Conservation (phyloP, 179 eudicot species). For the Heliamphora pulchella region DNA sequence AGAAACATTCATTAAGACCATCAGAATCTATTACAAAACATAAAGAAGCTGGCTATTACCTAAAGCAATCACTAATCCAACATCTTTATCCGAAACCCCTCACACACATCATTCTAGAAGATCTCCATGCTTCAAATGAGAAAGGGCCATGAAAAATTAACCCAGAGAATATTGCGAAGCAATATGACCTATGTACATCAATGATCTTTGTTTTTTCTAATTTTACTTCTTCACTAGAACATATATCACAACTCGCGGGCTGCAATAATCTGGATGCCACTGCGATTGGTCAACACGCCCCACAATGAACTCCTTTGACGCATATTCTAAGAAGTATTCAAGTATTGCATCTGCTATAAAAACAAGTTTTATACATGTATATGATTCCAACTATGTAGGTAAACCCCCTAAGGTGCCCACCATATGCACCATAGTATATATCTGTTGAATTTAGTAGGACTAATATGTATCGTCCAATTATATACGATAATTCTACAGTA, state of each 20-base stretch:
- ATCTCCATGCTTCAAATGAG: too few species aligned
- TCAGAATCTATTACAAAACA: too few species aligned
- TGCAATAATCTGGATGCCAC: constrained; percentile 75
- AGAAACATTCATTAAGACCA: too few species aligned
- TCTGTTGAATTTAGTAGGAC: too few species aligned
- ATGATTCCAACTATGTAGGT: neutral
- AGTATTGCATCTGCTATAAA: constrained; percentile 56
- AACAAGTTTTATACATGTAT: neutral
- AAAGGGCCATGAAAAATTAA: too few species aligned
- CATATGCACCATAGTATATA: too few species aligned
- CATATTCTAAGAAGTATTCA: constrained; percentile 75
- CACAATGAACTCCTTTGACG: constrained; percentile 50
- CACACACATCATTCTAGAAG: too few species aligned
- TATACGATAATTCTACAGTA: too few species aligned
- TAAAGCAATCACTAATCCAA: too few species aligned
- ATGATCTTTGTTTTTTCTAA: neutral
- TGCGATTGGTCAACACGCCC: constrained; percentile 68
- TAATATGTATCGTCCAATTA: too few species aligned
- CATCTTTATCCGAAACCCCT: too few species aligned
- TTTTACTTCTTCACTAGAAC: constrained; percentile 47
- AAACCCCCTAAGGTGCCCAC: neutral
- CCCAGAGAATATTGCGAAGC: neutral
- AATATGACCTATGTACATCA: neutral
- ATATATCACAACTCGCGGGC: constrained; percentile 70
- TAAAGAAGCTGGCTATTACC: too few species aligned